Conservation (phyloP, 1,284 basidiomycete genomes). For the Heterobasidion occidentale region DNA sequence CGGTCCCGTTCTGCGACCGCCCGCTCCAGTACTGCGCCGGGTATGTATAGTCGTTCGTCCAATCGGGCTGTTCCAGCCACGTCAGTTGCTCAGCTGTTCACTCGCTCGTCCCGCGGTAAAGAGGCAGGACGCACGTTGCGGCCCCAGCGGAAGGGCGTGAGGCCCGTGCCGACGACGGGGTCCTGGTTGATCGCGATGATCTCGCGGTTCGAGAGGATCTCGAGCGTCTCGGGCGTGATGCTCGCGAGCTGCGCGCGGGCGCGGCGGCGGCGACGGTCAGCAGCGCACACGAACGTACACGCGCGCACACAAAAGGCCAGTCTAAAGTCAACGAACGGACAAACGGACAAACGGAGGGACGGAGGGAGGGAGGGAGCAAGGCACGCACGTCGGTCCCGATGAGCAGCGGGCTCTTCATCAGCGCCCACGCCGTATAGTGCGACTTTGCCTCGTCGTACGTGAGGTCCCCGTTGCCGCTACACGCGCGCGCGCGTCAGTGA, state of each 20-base stretch:
- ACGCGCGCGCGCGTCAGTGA: not conserved
- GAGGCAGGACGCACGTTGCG: conserved; percentile 41
- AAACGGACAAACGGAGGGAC: too few relatives aligned
- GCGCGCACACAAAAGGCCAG: not conserved
- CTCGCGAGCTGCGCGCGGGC: conserved; percentile 34
- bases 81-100: not conserved
- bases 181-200: conserved; percentile 67
- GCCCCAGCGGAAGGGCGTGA: conserved; percentile 65
- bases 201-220: conserved; percentile 53
- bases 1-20: conserved; percentile 38
- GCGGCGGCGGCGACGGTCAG: not conserved
- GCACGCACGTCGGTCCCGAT: conserved; percentile 26
- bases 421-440: conserved; percentile 41
- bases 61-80: conserved; percentile 31
- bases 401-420: conserved; percentile 40
- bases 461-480: conserved; percentile 34
- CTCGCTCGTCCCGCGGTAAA: not conserved
- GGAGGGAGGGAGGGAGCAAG: not conserved
- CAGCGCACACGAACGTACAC: not conserved
- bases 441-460: conserved; percentile 35
- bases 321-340: too few relatives aligned
- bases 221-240: conserved; percentile 38
- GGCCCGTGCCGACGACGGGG: conserved; percentile 47
- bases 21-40: conserved; percentile 51
- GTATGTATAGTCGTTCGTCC: conserved; percentile 34